These are phyloP conservation scores for Cyclotella sp. DNA, from an alignment of 108 stramenopile genomes.

Conservation along the genomic window DNA sequence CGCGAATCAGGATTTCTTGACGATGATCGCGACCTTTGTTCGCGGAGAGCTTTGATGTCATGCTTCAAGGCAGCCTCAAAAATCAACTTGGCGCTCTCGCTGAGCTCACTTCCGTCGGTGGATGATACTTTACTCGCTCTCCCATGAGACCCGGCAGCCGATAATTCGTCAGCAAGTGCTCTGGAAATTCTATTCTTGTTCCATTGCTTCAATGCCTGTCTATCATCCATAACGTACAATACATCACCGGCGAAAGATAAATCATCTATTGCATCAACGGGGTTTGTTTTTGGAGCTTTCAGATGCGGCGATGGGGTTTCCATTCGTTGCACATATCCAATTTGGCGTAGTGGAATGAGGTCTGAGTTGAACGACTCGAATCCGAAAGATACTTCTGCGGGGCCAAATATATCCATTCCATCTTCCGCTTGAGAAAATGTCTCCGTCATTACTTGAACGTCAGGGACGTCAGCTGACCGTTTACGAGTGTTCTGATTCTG, in stretches of 20 bases:
- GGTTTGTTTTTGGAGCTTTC: neutral
- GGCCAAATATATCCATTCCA: neutral
- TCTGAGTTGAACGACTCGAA: neutral
- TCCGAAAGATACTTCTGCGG: neutral
- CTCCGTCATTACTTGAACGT: neutral
- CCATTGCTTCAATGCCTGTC: slow-evolving; percentile 18
- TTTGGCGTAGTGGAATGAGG: neutral
- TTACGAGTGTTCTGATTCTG: no score
- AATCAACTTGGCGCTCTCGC: slow-evolving; percentile 33
- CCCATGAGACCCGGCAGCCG: slow-evolving; percentile 22
- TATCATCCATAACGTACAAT: slow-evolving; percentile 18
- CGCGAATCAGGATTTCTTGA: neutral
- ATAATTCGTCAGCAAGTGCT: slow-evolving; percentile 53
- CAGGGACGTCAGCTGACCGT: no score
- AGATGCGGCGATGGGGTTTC: slow-evolving; percentile 1
- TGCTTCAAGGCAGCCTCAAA: slow-evolving; percentile 41
- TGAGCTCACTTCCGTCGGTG: slow-evolving; percentile 32
- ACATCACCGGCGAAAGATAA: neutral
- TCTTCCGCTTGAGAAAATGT: slow-evolving; percentile 1
- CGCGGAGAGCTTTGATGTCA: slow-evolving; percentile 11
- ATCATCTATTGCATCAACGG: neutral
- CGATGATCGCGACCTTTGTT: neutral
- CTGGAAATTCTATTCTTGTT: slow-evolving; percentile 28
- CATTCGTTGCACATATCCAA: slow-evolving; percentile 6
- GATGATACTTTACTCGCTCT: slow-evolving; percentile 17